Evolutionary conservation across 805 yeast species (phyloP), one percentile per base, ranked within the genome.

Genomic region (Metschnikowia cerradonensis): DNA sequence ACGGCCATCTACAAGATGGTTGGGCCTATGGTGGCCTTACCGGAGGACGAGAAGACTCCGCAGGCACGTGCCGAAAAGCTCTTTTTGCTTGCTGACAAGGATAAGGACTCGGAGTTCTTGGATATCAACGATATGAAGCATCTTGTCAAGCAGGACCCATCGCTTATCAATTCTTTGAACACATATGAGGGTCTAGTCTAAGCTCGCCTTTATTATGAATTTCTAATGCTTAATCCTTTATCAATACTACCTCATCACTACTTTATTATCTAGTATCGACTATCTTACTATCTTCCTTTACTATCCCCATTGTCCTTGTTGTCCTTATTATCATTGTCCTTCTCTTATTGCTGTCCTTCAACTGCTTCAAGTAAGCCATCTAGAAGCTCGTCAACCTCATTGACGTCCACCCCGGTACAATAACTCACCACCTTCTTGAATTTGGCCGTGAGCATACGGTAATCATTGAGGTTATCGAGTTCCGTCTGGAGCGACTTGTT

Each of bases 1-100:
- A 76, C 80, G 31, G 86, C 97, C 32, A 88, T 92, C 33, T 92
- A 94, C 67, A 88, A 87, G 67, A 91, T 94, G 98, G 86, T 92
- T 52, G 99, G 98, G 1, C 80, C 91, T 1, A 90, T 91, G 92
- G 96, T 91, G 52, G 83, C 83, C 54, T 75, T 90, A 47, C 88
- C 89, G 17, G 92, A 84, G 20, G 97, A 91, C 63, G 98, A 91
- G 60, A 81, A 83, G 41, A 90, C 98, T 0, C 98, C 99, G 0
- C 97, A 91, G 61, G 73, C 83, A 56, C 78, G 98, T 54, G 90
- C 89, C 1, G 79, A 82, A 47, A 92, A 90, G 73, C 83, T 92
- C 39, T 92, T 95, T 70, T 75, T 68, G 36, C 68, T 81, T 47
- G 77, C 90, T 80, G 88, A 84, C 56, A 86, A 89, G 63, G 82